Base-by-base conservation (phyloP, 2,329 filamentous ascomycete genomes). In the Blastomyces percursus region DNA sequence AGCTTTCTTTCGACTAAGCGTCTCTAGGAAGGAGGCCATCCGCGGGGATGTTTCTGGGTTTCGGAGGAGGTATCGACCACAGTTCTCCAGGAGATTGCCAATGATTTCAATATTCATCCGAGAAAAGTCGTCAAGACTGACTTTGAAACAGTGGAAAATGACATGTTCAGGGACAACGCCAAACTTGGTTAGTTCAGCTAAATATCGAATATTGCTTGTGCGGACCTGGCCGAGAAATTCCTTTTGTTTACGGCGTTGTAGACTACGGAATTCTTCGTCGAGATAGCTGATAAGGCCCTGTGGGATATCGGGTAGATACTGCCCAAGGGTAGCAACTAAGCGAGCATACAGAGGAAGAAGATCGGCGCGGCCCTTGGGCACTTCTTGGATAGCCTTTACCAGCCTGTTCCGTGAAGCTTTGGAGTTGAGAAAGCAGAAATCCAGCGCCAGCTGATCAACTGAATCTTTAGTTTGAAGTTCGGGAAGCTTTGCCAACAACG, bases 51-150 rank as follows among this genome's bases (percentile, higher is more conserved):
- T 97, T 65, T 97, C 92, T 0, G 91, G 87, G 68, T 94, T 97
- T 59, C 93, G 90, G 63, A 99, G 82, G 27, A 99, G 80, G 75
- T 96, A 99, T 21, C 94, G 86, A 52, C 94, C 94, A 71, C 95
- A 99, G 67, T 97, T 97, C 74, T 99, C 94, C 27, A 99, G 82
- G 35, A 99, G 81, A 71, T 95, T 96, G 71, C 92, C 95, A 66
- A 99, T 93, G 69, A 99, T 96, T 74, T 99, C 95, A 66, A 99
- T 96, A 71, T 99, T 99, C 89, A 96, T 96, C 65, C 93, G 85
- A 2, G 94, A 96, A 72, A 99, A 99, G 71, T 99, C 94, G 70
- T 99, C 94, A 35, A 99, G 79, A 68, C 93, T 95, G 73, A 99
- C 93, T 75, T 96, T 99, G 69, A 99, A 85, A 72, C 94, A 99